Conservation (phyloP, 495 filamentous ascomycete genomes). For the Aspergillus heteromorphus region DNA sequence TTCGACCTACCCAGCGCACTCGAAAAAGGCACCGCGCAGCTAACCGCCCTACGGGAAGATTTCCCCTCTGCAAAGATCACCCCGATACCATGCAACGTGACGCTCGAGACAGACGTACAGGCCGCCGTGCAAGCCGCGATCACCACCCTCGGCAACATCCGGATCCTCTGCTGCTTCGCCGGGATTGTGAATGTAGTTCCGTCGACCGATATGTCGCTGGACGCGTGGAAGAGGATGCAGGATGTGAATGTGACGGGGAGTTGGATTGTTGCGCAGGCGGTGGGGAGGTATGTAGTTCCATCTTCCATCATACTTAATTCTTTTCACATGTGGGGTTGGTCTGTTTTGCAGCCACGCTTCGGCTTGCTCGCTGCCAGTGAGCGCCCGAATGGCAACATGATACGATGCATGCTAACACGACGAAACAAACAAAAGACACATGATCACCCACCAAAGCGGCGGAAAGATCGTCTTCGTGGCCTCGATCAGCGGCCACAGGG, state of each 20-base stretch:
- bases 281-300: constrained; percentile 44
- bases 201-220: constrained; percentile 47
- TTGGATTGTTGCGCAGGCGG: constrained; percentile 60
- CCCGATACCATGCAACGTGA: constrained; percentile 50
- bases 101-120: constrained; percentile 42
- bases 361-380: no score
- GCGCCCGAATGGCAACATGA: no score
- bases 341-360: no score
- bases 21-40: constrained; percentile 14
- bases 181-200: constrained; percentile 57
- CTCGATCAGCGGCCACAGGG: constrained; percentile 58
- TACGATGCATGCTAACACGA: not conserved
- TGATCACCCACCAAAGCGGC: constrained; percentile 27
- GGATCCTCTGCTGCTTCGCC: constrained; percentile 60
- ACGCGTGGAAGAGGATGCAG: constrained; percentile 52
- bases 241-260: constrained; percentile 64
- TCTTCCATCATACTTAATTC: no score
- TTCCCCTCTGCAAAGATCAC: constrained; percentile 50
- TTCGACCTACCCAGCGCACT: constrained; percentile 50
- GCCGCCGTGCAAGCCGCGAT: constrained; percentile 34
- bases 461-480: constrained; percentile 62
- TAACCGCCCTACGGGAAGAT: constrained; percentile 38
- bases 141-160: constrained; percentile 44
- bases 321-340: no score
- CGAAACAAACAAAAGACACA: constrained; percentile 16